Base-by-base conservation (phyloP, 805 yeast species). In the Suhomyces prunicola region DNA sequence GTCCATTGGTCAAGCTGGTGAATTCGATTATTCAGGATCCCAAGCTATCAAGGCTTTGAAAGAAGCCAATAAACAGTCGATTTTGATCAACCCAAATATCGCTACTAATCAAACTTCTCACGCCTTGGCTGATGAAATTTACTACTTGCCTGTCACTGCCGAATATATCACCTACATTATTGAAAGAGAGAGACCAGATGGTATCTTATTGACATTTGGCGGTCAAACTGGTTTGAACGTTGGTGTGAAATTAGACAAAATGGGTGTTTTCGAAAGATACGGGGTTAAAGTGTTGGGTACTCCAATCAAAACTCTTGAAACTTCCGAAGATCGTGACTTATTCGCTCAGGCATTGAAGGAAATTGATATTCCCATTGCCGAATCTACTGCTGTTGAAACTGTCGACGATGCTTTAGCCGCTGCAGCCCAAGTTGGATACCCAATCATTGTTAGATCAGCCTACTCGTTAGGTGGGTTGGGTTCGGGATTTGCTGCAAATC, bases 201-300 rank as follows among this genome's bases (percentile, higher is more conserved):
- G 97, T 46, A 92, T 94, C 52, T 79, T 93, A 67, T 81, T 93
- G 67, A 93, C 99, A 3, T 94, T 94, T 71, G 99, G 99, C 66
- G 99, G 99, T 60, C 99, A 94, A 78, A 94, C 99, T 33, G 99
- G 88, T 59, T 81, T 94, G 64, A 94, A 92, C 68, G 97, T 93
- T 56, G 98, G 98, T 75, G 96, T 94, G 50, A 87, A 90, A 65
- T 82, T 94, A 58, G 97, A 94, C 56, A 88, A 91, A 74, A 87
- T 89, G 91, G 98, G 97, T 59, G 90, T 90, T 54, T 87, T 96
- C 65, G 90, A 87, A 59, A 81, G 96, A 62, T 90, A 88, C 70
- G 88, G 88, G 59, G 91, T 94, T 67, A 92, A 91, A 76, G 99
- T 94, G 23, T 79, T 94, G 59, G 99, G 99, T 63, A 94, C 99